Conservation (phyloP, 1,284 basidiomycete species). For the Apiotrichum sp. region DNA sequence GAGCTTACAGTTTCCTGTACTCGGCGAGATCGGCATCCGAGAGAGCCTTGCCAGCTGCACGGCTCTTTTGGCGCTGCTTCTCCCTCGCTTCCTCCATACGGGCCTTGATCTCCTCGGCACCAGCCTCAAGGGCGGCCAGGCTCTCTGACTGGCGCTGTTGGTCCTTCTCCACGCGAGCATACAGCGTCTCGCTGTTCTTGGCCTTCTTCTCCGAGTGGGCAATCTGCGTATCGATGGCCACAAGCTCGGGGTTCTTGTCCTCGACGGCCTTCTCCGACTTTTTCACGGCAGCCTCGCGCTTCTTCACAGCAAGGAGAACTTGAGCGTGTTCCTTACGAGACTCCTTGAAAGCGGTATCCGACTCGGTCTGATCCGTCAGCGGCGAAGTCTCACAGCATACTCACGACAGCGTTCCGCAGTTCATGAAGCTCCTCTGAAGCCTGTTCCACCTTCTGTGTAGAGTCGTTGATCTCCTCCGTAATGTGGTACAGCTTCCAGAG, state of each 20-base stretch:
- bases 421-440: conserved; percentile 65
- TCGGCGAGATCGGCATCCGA: conserved; percentile 78
- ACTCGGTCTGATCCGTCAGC: conserved; percentile 38
- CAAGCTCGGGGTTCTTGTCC: conserved; percentile 74
- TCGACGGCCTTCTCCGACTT: conserved; percentile 78
- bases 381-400: neutral
- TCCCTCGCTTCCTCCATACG: conserved; percentile 74
- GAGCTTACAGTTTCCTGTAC: conserved; percentile 73
- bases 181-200: conserved; percentile 60
- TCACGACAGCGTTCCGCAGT: conserved; percentile 60
- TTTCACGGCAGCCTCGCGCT: conserved; percentile 70
- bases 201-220: conserved; percentile 74
- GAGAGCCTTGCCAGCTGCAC: conserved; percentile 64
- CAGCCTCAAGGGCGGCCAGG: conserved; percentile 57
- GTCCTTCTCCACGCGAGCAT: conserved; percentile 63
- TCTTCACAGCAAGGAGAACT: conserved; percentile 63
- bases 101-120: conserved; percentile 61
- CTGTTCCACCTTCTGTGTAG: conserved; percentile 62
- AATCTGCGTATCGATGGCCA: conserved; percentile 77
- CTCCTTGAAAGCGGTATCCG: conserved; percentile 64
- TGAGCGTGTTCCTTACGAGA: conserved; percentile 74
- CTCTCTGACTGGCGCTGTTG: conserved; percentile 60
- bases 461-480: conserved; percentile 67
- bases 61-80: conserved; percentile 65
- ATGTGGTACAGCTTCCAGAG: conserved; percentile 90